Conservation (phyloP, 176 grass and related monocot genomes). For the Cenchrus purpureus region DNA sequence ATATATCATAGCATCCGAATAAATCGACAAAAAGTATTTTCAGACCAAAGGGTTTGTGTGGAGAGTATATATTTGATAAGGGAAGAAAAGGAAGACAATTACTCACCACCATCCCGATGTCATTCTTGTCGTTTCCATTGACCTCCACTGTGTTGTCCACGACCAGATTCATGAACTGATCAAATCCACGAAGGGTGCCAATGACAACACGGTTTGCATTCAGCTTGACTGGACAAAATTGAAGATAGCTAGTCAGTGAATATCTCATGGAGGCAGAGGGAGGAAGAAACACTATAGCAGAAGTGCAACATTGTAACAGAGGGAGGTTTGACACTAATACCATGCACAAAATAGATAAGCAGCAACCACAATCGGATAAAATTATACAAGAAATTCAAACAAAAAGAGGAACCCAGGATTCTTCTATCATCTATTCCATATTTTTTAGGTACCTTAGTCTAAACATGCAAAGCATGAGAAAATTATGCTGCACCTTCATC, state of each 20-base stretch:
- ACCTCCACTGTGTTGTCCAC: constrained; percentile 89
- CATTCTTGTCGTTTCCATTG: constrained; percentile 86
- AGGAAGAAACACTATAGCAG: not conserved
- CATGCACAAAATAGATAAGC: not conserved
- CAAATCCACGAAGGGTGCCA: constrained; percentile 89
- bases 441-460: constrained; percentile 21
- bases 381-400: not conserved
- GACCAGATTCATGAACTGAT: constrained; percentile 98
- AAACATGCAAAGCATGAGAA: not conserved
- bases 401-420: not conserved
- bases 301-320: not conserved
- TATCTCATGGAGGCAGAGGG: not conserved
- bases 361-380: not conserved
- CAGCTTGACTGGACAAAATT: constrained; percentile 72
- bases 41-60: not conserved
- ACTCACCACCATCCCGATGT: constrained; percentile 96
- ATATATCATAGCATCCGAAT: not conserved
- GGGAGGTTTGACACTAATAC: not conserved
- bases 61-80: not conserved
- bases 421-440: not conserved
- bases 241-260: not conserved
- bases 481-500: constrained; percentile 11
- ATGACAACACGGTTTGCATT: constrained; percentile 87
- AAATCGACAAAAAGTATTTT: not conserved
- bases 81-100: constrained; percentile 13